Percentiles rank a stretch among this genome's conserved stretches.
Evolutionary conservation across 164 flowering plant species (phyloP).

Genomic region (Stephania japonica): DNA sequence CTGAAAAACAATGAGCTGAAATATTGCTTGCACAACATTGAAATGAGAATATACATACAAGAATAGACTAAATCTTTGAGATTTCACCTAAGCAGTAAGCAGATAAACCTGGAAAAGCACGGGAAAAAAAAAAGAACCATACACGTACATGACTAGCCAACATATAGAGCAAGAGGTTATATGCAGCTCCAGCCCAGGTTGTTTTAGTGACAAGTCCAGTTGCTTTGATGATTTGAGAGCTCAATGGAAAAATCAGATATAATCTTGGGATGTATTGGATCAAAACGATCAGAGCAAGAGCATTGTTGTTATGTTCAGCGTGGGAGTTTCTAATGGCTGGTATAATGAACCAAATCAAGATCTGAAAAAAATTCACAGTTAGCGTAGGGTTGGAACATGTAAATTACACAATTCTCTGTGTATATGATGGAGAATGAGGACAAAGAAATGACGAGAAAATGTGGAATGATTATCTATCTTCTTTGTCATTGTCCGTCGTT

Average conservation of each 20-base stretch:
- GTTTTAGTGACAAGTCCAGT: slow-evolving; percentile 90
- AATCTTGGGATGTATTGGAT: slow-evolving; percentile 86
- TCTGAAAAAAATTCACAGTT: slow-evolving; percentile 39
- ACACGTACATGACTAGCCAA: slow-evolving; percentile 91
- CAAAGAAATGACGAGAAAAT: neutral
- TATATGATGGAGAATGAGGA: neutral
- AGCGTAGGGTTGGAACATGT: neutral
- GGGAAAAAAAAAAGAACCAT: neutral
- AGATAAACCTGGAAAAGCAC: slow-evolving; percentile 1
- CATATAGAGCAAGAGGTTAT: slow-evolving; percentile 86
- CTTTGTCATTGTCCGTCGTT: neutral
- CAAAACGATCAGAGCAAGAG: slow-evolving; percentile 76
- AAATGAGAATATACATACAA: neutral
- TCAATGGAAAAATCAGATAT: slow-evolving; percentile 84
- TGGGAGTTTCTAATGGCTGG: slow-evolving; percentile 56
- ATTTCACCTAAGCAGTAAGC: neutral
- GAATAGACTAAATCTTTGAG: neutral
- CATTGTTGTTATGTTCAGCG: slow-evolving; percentile 62
- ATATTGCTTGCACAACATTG: neutral
- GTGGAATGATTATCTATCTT: neutral
- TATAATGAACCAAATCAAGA: slow-evolving; percentile 82
- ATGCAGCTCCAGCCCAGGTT: slow-evolving; percentile 99
- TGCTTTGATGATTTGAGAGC: slow-evolving; percentile 85
- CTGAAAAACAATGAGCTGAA: slow-evolving; percentile 30
- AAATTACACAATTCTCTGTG: neutral